Evolutionary conservation across 2,329 filamentous ascomycete species (phyloP).

Genomic region (Nemania sp.): DNA sequence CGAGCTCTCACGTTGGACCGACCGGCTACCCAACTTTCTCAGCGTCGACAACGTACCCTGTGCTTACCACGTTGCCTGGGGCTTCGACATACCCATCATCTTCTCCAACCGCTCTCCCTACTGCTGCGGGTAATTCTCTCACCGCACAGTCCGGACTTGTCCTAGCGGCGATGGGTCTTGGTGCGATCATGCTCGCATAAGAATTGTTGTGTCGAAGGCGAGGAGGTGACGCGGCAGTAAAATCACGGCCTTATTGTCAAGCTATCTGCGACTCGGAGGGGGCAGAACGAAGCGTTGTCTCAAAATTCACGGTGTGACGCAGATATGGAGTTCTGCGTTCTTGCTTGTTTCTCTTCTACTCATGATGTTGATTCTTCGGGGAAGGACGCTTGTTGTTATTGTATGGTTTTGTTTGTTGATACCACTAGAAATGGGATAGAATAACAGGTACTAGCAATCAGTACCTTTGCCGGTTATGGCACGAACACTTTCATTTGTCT

Average conservation of each 20-base stretch:
- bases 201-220: background rate
- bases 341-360: conserved; percentile 15
- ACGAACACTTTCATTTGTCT: conserved; percentile 31
- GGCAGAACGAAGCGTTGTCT: background rate
- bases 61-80: conserved; percentile 20
- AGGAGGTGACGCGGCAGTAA: background rate
- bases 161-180: conserved; percentile 34
- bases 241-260: background rate
- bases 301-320: background rate
- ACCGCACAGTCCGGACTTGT: conserved; percentile 34
- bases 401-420: conserved; percentile 14
- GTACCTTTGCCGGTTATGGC: conserved; percentile 14
- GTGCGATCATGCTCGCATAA: conserved; percentile 36
- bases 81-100: conserved; percentile 20
- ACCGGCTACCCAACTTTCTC: conserved; percentile 33
- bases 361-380: conserved; percentile 23
- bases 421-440: conserved; percentile 20
- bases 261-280: background rate
- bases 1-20: conserved; percentile 23
- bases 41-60: conserved; percentile 24
- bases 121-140: conserved; percentile 31
- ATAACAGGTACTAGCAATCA: conserved; percentile 12
- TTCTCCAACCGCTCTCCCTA: conserved; percentile 21
- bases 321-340: conserved; percentile 1
- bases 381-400: conserved; percentile 25